Conservation (phyloP, 768 basidiomycete genomes). For the Boletales sp. region DNA sequence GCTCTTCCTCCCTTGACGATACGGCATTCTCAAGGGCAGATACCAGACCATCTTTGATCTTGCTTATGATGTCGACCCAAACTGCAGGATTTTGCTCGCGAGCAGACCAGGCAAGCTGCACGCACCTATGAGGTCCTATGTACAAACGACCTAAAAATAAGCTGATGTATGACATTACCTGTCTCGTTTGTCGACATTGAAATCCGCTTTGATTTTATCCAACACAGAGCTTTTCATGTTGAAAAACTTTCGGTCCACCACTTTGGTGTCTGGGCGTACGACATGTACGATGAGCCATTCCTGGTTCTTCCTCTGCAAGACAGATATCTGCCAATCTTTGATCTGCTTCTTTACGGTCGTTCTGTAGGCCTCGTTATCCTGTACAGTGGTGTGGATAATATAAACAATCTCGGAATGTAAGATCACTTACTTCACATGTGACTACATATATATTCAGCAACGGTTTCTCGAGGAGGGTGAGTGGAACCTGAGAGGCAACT, state of each 20-base stretch:
- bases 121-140: slow-evolving; percentile 51
- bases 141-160: slow-evolving; percentile 7
- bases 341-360: slow-evolving; percentile 77
- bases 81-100: slow-evolving; percentile 70
- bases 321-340: slow-evolving; percentile 81
- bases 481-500: slow-evolving; percentile 69
- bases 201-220: slow-evolving; percentile 89
- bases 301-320: slow-evolving; percentile 71
- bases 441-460: slow-evolving; percentile 84
- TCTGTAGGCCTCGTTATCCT: slow-evolving; percentile 76
- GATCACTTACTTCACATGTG: slow-evolving; percentile 74
- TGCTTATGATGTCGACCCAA: slow-evolving; percentile 86
- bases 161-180: slow-evolving; percentile 37
- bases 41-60: slow-evolving; percentile 88
- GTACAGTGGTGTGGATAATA: slow-evolving; percentile 5
- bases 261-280: slow-evolving; percentile 65
- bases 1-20: slow-evolving; percentile 81
- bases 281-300: slow-evolving; percentile 94
- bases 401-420: not conserved
- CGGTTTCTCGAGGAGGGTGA: slow-evolving; percentile 80
- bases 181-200: slow-evolving; percentile 86
- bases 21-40: slow-evolving; percentile 80
- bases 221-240: slow-evolving; percentile 81
- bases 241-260: slow-evolving; percentile 64
- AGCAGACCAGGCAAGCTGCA: slow-evolving; percentile 74